Evolutionary conservation across 2,329 filamentous ascomycete genomes (phyloP).

Genomic region (Ilyonectria sp.): DNA sequence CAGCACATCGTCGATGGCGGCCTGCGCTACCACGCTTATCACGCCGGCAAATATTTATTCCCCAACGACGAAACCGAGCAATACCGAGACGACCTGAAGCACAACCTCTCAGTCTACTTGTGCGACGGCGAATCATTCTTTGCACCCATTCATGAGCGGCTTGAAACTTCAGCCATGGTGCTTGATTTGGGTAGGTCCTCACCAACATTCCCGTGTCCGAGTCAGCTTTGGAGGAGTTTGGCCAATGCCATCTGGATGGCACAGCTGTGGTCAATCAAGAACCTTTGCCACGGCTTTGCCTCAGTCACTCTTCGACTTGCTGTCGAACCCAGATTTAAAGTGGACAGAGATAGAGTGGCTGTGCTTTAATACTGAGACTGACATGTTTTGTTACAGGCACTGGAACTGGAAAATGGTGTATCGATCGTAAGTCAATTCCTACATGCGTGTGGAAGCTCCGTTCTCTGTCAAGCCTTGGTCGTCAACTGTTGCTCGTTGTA

Average conservation of each 20-base stretch:
- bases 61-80: constrained; percentile 62
- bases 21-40: constrained; percentile 59
- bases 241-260: constrained; percentile 12
- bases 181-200: constrained; percentile 62
- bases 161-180: constrained; percentile 59
- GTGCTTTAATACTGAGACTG: constrained; percentile 21
- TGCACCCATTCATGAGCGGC: constrained; percentile 58
- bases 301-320: neutral
- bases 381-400: constrained; percentile 56
- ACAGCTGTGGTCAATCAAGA: neutral
- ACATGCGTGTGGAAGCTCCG: neutral
- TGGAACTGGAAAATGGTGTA: constrained; percentile 66
- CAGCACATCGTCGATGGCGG: constrained; percentile 60
- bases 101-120: constrained; percentile 57
- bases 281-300: neutral
- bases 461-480: neutral
- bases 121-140: constrained; percentile 60
- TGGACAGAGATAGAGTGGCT: no score
- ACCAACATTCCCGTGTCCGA: neutral
- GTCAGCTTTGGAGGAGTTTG: constrained; percentile 6
- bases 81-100: constrained; percentile 59
- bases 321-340: neutral
- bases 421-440: constrained; percentile 60
- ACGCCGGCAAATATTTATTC: constrained; percentile 59
- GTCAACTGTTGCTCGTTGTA: neutral